Base-by-base conservation (phyloP, 306 rosid species). In the Vachellia collinsii region DNA sequence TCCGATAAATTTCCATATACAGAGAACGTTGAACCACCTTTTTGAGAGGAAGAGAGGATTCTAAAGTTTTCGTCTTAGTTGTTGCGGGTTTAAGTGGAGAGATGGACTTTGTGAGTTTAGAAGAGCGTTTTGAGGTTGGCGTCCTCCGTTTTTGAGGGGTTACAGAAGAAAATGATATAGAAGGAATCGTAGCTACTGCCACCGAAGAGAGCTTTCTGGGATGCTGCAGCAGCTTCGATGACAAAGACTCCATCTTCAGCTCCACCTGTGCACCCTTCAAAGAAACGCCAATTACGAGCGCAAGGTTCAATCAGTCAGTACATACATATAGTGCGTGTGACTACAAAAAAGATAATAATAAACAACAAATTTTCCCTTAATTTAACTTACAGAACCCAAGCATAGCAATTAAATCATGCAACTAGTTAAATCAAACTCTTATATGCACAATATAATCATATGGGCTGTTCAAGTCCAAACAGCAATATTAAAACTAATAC, bases 1-100 rank as follows among this genome's bases (percentile, higher is more conserved):
- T 6, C 65, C 65, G 53, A 38, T 53, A 74, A 54, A 51, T 37
- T 54, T 74, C 23, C 19, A 70, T 7, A 3, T 22, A 46, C 6
- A 23, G 22, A 39, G 36, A 20, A 41, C 51, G 58, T 11, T 56
- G 41, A 75, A 23, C 8, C 9, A 91, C 92, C 92, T 90, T 93
- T 85, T 90, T 93, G 67, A 56, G 88, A 77, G 92, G 87, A 42
- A 48, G 3, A 43, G 89, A 74, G 16, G 86, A 44, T 58, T 72
- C 48, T n/a, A 76, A 61, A 82, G 74, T 59, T 12, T 36, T 51
- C 16, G 75, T 14, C n/a, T 62, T 5, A 59, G 72, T 65, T 4
- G 80, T 12, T 7, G 82, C 70, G 34, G 86, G 65, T 47, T 48
- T 7, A 39, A 59, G 43, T 62, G 83, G 82, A 58, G 87, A 77